These are phyloP conservation scores for Globisporangium cederbergense DNA, from an alignment of 352 stramenopile genomes.

Conservation along the genomic window DNA sequence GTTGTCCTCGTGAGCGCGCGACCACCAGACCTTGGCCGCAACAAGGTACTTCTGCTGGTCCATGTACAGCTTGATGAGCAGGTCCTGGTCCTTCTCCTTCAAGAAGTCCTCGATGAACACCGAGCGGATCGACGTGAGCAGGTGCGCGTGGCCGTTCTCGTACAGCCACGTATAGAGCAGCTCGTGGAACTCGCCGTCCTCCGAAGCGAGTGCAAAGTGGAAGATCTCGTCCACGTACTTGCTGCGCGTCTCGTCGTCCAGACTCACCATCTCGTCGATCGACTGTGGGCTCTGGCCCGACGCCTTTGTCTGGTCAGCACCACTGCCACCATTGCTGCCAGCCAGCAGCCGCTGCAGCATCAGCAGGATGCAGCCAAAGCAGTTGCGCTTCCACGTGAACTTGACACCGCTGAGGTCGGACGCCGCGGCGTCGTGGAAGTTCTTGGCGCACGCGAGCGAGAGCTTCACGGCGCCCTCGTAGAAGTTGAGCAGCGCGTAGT, in stretches of 20 bases:
- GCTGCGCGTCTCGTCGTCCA: conserved; percentile 65
- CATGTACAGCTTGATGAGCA: conserved; percentile 87
- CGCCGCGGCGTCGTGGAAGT: conserved; percentile 69
- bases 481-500: conserved; percentile 74
- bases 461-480: conserved; percentile 88
- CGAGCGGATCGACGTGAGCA: conserved; percentile 66
- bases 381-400: conserved; percentile 66
- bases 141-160: conserved; percentile 52
- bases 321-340: conserved; percentile 16
- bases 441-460: conserved; percentile 69
- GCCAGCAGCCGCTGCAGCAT: conserved; percentile 53
- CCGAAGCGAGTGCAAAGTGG: conserved; percentile 64
- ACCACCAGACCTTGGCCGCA: conserved; percentile 82
- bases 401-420: conserved; percentile 66
- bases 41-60: conserved; percentile 83
- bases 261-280: conserved; percentile 70
- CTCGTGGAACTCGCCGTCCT: conserved; percentile 72
- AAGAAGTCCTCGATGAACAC: conserved; percentile 81
- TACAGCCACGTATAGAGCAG: conserved; percentile 84
- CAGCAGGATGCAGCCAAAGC: conserved; percentile 73
- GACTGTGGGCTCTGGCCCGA: conserved; percentile 49
- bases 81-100: conserved; percentile 79
- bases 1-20: conserved; percentile 59
- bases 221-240: conserved; percentile 75
- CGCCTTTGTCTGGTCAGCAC: conserved; percentile 23